These are phyloP conservation scores for Xylariaceae sp. DNA, from an alignment of 2,329 filamentous ascomycete species.

Conservation along the genomic window DNA sequence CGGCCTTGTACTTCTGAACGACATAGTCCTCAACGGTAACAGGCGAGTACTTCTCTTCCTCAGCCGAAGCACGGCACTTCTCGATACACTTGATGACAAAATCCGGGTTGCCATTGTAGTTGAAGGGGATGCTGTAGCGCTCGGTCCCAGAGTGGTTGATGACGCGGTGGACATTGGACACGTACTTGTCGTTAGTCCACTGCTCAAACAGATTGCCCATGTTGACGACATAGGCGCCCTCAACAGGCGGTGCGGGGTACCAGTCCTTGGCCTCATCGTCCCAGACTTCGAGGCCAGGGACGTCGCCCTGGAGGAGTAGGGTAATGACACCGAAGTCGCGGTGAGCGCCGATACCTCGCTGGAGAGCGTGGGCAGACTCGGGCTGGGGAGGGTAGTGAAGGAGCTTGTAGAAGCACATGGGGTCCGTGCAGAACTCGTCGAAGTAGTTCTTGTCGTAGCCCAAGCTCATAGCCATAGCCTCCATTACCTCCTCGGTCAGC, in stretches of 20 bases:
- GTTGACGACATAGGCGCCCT: constrained; percentile 49
- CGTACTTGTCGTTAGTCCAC: constrained; percentile 51
- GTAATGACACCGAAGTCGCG: constrained; percentile 56
- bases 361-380: constrained; percentile 21
- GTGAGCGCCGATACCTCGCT: constrained; percentile 41
- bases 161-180: constrained; percentile 51
- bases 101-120: constrained; percentile 15
- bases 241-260: constrained; percentile 5
- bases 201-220: constrained; percentile 46
- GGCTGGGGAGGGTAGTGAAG: constrained; percentile 47
- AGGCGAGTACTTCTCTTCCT: constrained; percentile 12
- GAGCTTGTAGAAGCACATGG: constrained; percentile 41
- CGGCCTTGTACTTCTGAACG: constrained; percentile 7
- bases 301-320: constrained; percentile 48
- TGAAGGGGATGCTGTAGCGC: constrained; percentile 42
- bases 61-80: constrained; percentile 5
- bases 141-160: constrained; percentile 48
- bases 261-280: constrained; percentile 25
- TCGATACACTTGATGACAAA: constrained; percentile 14
- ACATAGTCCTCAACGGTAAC: constrained; percentile 13
- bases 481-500: constrained; percentile 39
- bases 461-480: constrained; percentile 40
- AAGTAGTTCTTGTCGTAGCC: constrained; percentile 40
- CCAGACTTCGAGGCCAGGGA: constrained; percentile 50
- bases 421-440: constrained; percentile 40